Evolutionary conservation across 2,329 filamentous ascomycete genomes (phyloP).

Genomic region (Chaetomium globosum): DNA sequence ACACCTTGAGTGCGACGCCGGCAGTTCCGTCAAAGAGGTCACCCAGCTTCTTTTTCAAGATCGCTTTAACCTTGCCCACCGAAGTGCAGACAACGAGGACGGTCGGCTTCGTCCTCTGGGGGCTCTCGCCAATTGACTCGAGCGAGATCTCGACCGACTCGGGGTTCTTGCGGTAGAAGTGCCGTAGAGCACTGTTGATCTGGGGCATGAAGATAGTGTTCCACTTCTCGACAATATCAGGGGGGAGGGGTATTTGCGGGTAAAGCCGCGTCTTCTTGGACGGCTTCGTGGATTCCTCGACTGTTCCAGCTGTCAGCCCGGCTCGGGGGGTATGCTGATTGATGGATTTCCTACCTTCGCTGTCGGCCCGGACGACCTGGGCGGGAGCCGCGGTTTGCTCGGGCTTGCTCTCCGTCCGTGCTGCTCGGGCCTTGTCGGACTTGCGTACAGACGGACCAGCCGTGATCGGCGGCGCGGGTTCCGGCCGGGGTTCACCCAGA

Average conservation of each 20-base stretch:
- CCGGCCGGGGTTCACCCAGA: slow-evolving; percentile 39
- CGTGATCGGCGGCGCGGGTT: slow-evolving; percentile 25
- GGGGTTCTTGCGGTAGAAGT: slow-evolving; percentile 71
- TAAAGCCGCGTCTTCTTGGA: slow-evolving; percentile 55
- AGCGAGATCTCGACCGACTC: slow-evolving; percentile 80
- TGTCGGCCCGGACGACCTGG: slow-evolving; percentile 1
- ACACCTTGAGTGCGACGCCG: slow-evolving; percentile 70
- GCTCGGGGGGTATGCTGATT: neutral
- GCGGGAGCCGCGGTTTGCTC: neutral
- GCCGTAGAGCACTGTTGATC: slow-evolving; percentile 69
- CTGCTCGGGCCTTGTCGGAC: slow-evolving; percentile 17
- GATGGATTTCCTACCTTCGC: slow-evolving; percentile 10
- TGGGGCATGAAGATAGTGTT: slow-evolving; percentile 71
- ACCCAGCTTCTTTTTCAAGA: slow-evolving; percentile 69
- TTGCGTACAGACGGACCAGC: slow-evolving; percentile 34
- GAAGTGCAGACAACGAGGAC: slow-evolving; percentile 78
- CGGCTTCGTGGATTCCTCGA: slow-evolving; percentile 32
- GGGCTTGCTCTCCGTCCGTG: slow-evolving; percentile 3
- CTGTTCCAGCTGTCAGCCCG: neutral
- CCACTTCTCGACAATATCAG: slow-evolving; percentile 70
- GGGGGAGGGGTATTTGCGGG: slow-evolving; percentile 60
- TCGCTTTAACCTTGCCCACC: slow-evolving; percentile 70
- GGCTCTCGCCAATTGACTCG: slow-evolving; percentile 71
- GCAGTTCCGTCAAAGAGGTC: slow-evolving; percentile 64
- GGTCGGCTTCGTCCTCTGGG: slow-evolving; percentile 68